phyloP scores from a whole-genome alignment of 768 basidiomycete genomes.

The Lentinus brumalis region DNA sequence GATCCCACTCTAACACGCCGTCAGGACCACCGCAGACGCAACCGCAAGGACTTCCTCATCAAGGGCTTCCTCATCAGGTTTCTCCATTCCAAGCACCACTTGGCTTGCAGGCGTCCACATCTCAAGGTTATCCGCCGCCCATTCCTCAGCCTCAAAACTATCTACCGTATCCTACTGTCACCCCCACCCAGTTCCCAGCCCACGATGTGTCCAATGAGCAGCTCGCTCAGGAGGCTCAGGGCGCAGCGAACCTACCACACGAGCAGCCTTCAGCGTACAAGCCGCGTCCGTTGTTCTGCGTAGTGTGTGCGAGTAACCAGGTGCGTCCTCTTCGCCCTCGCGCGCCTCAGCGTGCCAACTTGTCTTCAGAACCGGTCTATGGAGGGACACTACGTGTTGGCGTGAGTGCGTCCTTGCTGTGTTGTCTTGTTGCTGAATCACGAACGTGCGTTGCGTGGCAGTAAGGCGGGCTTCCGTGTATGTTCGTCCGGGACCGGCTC shows the following conservation, averaged over 20 bases:
- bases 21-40: constrained; percentile 26
- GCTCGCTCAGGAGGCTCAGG: constrained; percentile 28
- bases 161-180: constrained; percentile 27
- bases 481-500: constrained; percentile 97
- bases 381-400: constrained; percentile 92
- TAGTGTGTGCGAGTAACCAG: constrained; percentile 99
- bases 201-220: constrained; percentile 30
- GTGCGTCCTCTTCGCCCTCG: constrained; percentile 44
- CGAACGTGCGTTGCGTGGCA: constrained; percentile 34
- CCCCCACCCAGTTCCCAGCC: constrained; percentile 25
- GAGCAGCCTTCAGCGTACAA: constrained; percentile 45
- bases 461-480: constrained; percentile 89
- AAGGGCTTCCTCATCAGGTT: constrained; percentile 8
- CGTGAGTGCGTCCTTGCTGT: constrained; percentile 54
- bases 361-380: constrained; percentile 87
- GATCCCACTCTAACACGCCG: constrained; percentile 42
- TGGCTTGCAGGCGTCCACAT: constrained; percentile 11
- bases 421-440: background rate
- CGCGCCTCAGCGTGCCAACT: background rate
- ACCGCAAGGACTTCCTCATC: constrained; percentile 12
- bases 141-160: constrained; percentile 17
- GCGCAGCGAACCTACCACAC: constrained; percentile 16
- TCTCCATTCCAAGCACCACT: background rate
- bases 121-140: constrained; percentile 16
- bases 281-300: constrained; percentile 85